These are phyloP conservation scores for Barbarea vulgaris DNA, from an alignment of 345 rosid genomes.

Conservation along the genomic window DNA sequence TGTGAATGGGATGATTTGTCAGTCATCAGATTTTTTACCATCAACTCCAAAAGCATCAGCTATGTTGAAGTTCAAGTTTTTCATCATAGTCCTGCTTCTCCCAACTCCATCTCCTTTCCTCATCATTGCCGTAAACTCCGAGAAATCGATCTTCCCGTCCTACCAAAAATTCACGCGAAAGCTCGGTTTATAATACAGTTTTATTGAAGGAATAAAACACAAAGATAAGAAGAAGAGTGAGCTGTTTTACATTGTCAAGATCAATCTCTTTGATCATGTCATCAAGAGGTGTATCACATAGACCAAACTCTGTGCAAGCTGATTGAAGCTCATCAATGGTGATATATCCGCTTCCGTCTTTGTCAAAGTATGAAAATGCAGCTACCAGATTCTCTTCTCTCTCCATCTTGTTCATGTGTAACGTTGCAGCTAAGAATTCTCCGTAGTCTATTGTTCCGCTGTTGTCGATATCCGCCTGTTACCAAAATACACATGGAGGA, in stretches of 20 bases:
- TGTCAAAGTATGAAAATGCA: slow-evolving; percentile 90
- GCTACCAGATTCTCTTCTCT: slow-evolving; percentile 88
- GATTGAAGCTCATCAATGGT: slow-evolving; percentile 94
- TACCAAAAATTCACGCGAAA: neutral
- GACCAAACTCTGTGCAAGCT: slow-evolving; percentile 94
- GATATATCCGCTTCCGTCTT: slow-evolving; percentile 91
- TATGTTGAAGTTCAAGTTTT: slow-evolving; percentile 64
- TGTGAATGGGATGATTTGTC: neutral
- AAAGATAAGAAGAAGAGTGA: neutral
- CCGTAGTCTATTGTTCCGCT: slow-evolving; percentile 91
- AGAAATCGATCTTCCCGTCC: slow-evolving; percentile 46
- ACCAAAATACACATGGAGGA: neutral
- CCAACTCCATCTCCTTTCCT: slow-evolving; percentile 69
- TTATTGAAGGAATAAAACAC: neutral
- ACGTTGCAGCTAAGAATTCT: slow-evolving; percentile 94
- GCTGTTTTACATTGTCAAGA: slow-evolving; percentile 70
- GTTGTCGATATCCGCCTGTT: slow-evolving; percentile 93
- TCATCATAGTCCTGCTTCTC: slow-evolving; percentile 71
- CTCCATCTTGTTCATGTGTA: slow-evolving; percentile 94
- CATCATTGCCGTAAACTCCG: slow-evolving; percentile 88
- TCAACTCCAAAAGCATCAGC: slow-evolving; percentile 72
- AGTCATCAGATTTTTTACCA: slow-evolving; percentile 28
- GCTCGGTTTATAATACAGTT: neutral
- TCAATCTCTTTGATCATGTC: slow-evolving; percentile 89
- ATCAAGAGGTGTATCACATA: slow-evolving; percentile 73